Percentiles rank a stretch among this genome's conserved stretches.
These are phyloP conservation scores for Diaporthe aspalathi DNA, from an alignment of 2,329 filamentous ascomycete species.

Conservation along the genomic window DNA sequence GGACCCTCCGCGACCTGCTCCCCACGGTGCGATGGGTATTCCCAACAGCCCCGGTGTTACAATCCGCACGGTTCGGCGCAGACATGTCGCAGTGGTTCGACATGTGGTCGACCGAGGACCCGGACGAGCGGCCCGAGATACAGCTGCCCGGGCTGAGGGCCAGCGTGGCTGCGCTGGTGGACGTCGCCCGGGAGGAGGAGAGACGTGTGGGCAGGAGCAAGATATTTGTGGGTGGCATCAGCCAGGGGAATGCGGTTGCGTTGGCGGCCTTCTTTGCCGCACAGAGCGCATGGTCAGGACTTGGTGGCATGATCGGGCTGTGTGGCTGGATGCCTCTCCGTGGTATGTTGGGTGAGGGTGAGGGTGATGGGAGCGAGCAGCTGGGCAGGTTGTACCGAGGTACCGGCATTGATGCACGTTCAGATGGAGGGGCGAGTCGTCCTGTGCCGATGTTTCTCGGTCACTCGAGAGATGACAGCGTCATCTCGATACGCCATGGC, in stretches of 20 bases:
- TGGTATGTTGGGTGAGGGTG: background rate
- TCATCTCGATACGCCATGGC: slow-evolving; percentile 46
- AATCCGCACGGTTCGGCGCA: slow-evolving; percentile 42
- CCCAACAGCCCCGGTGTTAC: slow-evolving; percentile 41
- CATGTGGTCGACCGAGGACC: slow-evolving; percentile 64
- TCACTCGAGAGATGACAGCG: slow-evolving; percentile 45
- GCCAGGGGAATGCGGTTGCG: slow-evolving; percentile 27
- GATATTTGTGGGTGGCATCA: slow-evolving; percentile 37
- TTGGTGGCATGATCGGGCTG: slow-evolving; percentile 28
- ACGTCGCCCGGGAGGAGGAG: slow-evolving; percentile 2
- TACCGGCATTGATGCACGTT: background rate
- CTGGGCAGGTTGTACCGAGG: background rate
- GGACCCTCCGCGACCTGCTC: slow-evolving; percentile 43
- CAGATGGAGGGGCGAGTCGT: background rate
- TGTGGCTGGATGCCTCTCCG: slow-evolving; percentile 28
- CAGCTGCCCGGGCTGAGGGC: slow-evolving; percentile 3
- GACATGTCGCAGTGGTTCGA: slow-evolving; percentile 41
- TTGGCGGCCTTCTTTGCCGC: slow-evolving; percentile 23
- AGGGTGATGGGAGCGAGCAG: background rate
- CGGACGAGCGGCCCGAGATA: slow-evolving; percentile 48
- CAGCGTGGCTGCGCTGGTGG: background rate
- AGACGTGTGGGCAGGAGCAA: background rate
- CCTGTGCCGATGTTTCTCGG: slow-evolving; percentile 45
- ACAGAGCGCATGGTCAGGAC: background rate
- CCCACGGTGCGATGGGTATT: slow-evolving; percentile 46